Evolutionary conservation across 2,329 filamentous ascomycete genomes (phyloP), one percentile per base, ranked within the genome.

Genomic region (Hymenoscyphus salicellus): DNA sequence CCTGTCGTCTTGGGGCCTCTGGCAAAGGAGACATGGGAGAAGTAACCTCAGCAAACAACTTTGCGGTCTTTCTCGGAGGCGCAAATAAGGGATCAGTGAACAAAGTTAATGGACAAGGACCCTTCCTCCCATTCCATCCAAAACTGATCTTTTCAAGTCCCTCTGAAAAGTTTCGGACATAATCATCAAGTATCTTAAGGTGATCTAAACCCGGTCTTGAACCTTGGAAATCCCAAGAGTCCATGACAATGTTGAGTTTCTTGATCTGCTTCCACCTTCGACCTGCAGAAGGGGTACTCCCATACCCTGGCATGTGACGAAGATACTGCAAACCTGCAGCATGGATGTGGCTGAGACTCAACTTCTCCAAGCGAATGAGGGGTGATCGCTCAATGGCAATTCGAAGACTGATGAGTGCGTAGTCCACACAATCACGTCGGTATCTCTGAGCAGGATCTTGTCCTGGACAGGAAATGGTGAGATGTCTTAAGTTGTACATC

Each of bases 331-430:
- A 86, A 7, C 89, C 90, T 1, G 86, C 84, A 0, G 91, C 87
- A 71, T 96, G 92, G 10, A 96, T 84, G 1, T 86, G 86, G 14
- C 86, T 84, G 1, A 96, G 83, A 0, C 90, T 90, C 2, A 97
- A 82, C 66, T 88, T 89, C 68, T 83, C 80, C 16, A 97, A 83
- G 64, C 82, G 83, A 60, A 80, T 80, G 58, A 95, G 79, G 1
- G 87, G 85, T 10, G 88, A 86, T 62, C 89, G 85, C 79, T 96
- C 93, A 33, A 96, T 79, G 14, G 93, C 89, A 68, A 96, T 92
- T 68, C 92, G 89, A 63, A 96, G 79, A 69, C 91, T 95, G 75
- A 96, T 92, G 66, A 97, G 86, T 3, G 92, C 92, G 74, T 95
- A 96, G 81, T 96, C 93, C 65, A 96, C 91, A 58, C 89, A 87